phyloP scores from a whole-genome alignment of 2,329 filamentous ascomycete species.

The Hymenoscyphus albidus region DNA sequence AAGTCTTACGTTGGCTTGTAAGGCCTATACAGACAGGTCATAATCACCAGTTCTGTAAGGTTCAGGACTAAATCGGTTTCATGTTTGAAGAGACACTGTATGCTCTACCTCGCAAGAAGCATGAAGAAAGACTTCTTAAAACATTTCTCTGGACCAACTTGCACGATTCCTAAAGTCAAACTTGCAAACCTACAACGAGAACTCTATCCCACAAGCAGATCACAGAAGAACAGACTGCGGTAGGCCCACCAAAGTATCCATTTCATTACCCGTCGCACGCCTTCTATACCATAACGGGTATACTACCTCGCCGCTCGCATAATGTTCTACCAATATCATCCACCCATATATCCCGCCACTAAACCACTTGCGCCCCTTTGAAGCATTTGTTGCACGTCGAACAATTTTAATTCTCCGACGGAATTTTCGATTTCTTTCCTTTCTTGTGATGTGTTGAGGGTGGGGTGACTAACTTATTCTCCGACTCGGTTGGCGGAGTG shows the following conservation, averaged over 20 bases:
- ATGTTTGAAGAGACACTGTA: background rate
- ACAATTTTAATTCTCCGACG: slow-evolving; percentile 19
- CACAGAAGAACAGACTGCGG: background rate
- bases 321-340: background rate
- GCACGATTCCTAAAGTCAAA: too few relatives aligned
- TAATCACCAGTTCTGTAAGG: background rate
- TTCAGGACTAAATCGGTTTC: background rate
- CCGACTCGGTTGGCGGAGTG: too few relatives aligned
- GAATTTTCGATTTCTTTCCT: background rate
- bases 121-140: background rate
- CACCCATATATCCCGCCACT: background rate
- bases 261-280: background rate
- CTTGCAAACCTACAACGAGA: background rate
- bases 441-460: background rate
- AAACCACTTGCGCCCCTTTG: background rate
- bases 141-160: background rate
- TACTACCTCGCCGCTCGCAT: background rate
- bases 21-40: background rate
- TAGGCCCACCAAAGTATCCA: background rate
- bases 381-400: slow-evolving; percentile 21
- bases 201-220: background rate
- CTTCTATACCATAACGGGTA: slow-evolving; percentile 5
- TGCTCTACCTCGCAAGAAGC: background rate
- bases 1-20: background rate
- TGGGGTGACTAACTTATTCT: too few relatives aligned